Percentiles rank a stretch among this genome's conserved stretches.
phyloP scores from a whole-genome alignment of 352 stramenopile genomes.

The Saprolegnia parasitica region DNA sequence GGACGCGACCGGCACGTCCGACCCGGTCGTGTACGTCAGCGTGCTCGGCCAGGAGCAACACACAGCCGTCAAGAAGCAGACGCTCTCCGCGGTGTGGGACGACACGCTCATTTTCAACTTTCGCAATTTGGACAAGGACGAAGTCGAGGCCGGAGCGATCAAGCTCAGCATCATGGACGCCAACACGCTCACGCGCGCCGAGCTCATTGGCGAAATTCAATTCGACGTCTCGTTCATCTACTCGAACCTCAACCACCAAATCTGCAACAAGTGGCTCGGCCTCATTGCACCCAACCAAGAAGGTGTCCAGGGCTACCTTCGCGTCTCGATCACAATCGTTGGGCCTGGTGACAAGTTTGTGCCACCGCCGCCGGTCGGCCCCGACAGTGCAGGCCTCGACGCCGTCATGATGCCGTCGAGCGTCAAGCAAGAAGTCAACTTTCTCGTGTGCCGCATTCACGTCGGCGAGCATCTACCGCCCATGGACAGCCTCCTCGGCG shows the following conservation, averaged over 20 bases:
- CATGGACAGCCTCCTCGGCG: slow-evolving; percentile 60
- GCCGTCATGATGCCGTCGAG: slow-evolving; percentile 77
- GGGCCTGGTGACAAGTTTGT: slow-evolving; percentile 82
- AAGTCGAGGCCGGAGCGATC: slow-evolving; percentile 78
- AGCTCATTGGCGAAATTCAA: slow-evolving; percentile 82
- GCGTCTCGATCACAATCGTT: slow-evolving; percentile 81
- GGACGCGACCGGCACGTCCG: slow-evolving; percentile 81
- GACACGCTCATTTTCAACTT: slow-evolving; percentile 74
- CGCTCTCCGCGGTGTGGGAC: slow-evolving; percentile 81
- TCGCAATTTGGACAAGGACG: slow-evolving; percentile 66
- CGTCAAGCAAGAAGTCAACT: slow-evolving; percentile 66
- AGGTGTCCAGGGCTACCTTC: slow-evolving; percentile 87
- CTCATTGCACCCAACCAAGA: slow-evolving; percentile 60
- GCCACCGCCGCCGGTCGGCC: slow-evolving; percentile 54
- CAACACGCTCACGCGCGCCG: slow-evolving; percentile 76
- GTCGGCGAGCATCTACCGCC: slow-evolving; percentile 63
- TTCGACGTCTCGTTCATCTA: slow-evolving; percentile 88
- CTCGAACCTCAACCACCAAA: slow-evolving; percentile 79
- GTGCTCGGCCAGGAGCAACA: slow-evolving; percentile 84
- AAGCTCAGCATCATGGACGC: slow-evolving; percentile 84
- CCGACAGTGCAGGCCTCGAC: slow-evolving; percentile 40
- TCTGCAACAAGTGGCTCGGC: slow-evolving; percentile 87
- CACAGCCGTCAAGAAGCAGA: slow-evolving; percentile 73
- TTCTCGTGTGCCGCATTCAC: slow-evolving; percentile 58
- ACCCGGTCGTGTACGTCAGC: slow-evolving; percentile 89